Percentiles rank a stretch among this genome's conserved stretches.
Conservation (phyloP, 139 green algal species). For the Yamagishiella unicocca region DNA sequence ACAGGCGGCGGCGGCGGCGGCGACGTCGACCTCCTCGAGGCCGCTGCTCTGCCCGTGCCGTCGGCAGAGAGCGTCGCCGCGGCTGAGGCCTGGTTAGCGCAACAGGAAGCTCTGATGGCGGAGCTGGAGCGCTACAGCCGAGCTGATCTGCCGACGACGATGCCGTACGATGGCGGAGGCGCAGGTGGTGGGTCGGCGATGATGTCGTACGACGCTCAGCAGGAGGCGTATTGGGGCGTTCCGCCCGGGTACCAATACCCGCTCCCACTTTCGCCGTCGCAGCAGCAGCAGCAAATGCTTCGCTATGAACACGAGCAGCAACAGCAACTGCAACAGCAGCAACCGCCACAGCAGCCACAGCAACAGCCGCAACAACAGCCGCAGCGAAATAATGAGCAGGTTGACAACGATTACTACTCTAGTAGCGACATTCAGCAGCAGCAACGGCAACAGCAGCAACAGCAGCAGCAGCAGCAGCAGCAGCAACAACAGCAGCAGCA, state of each 20-base stretch:
- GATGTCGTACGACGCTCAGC: not conserved
- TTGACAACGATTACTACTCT: not conserved
- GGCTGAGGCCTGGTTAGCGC: conserved; percentile 17
- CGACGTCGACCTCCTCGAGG: not conserved
- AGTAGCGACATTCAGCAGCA: not conserved
- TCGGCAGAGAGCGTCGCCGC: not conserved
- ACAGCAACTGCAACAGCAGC: not conserved
- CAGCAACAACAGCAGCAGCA: not conserved
- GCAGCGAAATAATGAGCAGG: not conserved
- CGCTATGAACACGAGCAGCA: not conserved
- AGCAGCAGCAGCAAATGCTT: not conserved
- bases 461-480: not conserved
- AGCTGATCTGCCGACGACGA: not conserved
- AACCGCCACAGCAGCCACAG: not conserved
- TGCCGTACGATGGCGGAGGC: conserved; percentile 3
- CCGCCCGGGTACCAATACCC: too few species aligned
- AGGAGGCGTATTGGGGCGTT: not conserved
- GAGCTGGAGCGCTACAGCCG: not conserved
- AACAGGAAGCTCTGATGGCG: not conserved
- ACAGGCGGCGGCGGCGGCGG: not conserved
- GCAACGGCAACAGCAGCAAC: not conserved
- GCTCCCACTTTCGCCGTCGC: too few species aligned
- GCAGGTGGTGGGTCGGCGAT: not conserved
- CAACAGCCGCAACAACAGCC: not conserved
- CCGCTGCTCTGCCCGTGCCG: not conserved